A percentile compares a stretch with the other conserved stretches of the same genome.
Evolutionary conservation across 2,329 filamentous ascomycete genomes (phyloP).

Genomic region (Lecanosticta acicola): DNA sequence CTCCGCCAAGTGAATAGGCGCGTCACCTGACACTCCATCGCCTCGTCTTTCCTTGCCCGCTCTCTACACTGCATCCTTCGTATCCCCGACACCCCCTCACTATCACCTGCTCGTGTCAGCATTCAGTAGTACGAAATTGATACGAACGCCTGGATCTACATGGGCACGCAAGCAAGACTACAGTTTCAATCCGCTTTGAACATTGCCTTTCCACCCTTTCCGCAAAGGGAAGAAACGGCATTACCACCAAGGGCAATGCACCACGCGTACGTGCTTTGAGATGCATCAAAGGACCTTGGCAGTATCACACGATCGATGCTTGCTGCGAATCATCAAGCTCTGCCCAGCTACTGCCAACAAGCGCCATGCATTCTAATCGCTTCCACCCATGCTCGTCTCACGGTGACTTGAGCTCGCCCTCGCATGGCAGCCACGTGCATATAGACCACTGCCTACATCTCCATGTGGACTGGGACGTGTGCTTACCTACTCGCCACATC

Average conservation of each 20-base stretch:
- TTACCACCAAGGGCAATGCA: not conserved
- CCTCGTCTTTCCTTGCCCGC: not conserved
- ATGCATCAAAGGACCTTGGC: not conserved
- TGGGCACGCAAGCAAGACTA: too few relatives aligned
- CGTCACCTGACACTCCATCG: not conserved
- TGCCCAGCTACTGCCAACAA: not conserved
- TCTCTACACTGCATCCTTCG: not conserved
- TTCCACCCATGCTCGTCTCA: not conserved
- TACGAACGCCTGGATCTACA: too few relatives aligned
- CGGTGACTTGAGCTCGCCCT: not conserved
- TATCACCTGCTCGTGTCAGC: too few relatives aligned
- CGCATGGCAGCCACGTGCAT: not conserved
- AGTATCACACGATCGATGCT: too few relatives aligned
- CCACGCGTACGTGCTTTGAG: not conserved
- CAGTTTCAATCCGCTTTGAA: too few relatives aligned
- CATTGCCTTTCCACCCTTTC: too few relatives aligned
- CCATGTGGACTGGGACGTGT: not conserved
- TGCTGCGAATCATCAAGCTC: not conserved
- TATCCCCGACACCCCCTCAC: too few relatives aligned
- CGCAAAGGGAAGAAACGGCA: too few relatives aligned
- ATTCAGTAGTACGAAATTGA: too few relatives aligned
- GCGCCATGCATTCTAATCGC: not conserved
- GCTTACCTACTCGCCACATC: not conserved
- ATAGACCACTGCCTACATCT: not conserved
- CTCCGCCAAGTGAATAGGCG: not conserved